Evolutionary conservation across 2,329 filamentous ascomycete genomes (phyloP).

Genomic region (Zalaria sp.): DNA sequence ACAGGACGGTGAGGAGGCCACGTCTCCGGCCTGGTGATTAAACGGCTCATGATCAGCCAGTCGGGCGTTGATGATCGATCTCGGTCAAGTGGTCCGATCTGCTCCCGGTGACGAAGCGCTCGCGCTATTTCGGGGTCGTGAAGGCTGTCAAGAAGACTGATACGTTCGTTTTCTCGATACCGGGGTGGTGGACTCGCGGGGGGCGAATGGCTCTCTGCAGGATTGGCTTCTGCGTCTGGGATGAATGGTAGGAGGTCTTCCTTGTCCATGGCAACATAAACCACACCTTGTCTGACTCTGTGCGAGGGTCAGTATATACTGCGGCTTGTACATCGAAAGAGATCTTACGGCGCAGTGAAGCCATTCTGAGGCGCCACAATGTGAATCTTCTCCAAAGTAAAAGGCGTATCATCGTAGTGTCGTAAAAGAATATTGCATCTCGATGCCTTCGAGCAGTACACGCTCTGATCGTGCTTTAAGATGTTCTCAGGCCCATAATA

Average conservation of each 20-base stretch:
- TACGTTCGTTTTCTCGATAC: conserved; percentile 10
- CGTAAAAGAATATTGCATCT: conserved; percentile 75
- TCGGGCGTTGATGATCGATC: too few relatives aligned
- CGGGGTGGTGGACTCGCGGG: conserved; percentile 6
- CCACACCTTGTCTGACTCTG: conserved; percentile 79
- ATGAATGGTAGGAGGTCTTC: conserved; percentile 51
- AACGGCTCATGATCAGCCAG: too few relatives aligned
- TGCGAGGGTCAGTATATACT: conserved; percentile 17
- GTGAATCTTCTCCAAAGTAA: conserved; percentile 70
- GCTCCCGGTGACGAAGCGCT: too few relatives aligned
- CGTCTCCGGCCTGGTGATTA: too few relatives aligned
- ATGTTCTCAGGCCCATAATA: conserved; percentile 69
- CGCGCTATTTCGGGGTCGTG: conserved; percentile 7
- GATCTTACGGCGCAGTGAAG: conserved; percentile 72
- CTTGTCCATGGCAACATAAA: conserved; percentile 78
- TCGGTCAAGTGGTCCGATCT: too few relatives aligned
- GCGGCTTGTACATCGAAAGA: conserved; percentile 1
- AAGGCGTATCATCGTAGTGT: conserved; percentile 67
- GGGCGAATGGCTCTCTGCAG: conserved; percentile 4
- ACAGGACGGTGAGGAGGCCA: too few relatives aligned
- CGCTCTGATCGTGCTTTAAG: conserved; percentile 63
- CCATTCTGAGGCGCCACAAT: conserved; percentile 73
- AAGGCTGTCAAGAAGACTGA: conserved; percentile 8
- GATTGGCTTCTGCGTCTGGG: conserved; percentile 35
- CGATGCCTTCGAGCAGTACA: conserved; percentile 83